Base-by-base conservation (phyloP, 768 basidiomycete species). In the Boletus edulis region DNA sequence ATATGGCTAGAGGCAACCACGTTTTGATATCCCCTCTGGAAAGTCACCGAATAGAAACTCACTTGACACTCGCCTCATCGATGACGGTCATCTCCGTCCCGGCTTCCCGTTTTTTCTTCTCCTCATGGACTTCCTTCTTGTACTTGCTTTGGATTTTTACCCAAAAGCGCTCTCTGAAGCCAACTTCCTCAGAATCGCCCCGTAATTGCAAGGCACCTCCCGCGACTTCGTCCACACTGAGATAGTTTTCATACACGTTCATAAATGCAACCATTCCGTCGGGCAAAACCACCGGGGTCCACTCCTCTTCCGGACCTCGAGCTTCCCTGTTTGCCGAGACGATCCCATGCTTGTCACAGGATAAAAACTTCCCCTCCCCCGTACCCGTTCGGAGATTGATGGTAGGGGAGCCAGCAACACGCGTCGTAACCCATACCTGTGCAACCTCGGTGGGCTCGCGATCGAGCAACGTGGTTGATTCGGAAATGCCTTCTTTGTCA, bases 241-340 rank as follows among this genome's bases (percentile, higher is more conserved):
- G 80, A 70, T 91, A 94, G 66, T 87, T 95, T 67, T 94, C 91
- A 64, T 95, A 94, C 11, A 91, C 78, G 70, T 87, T 93, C 83
- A 86, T 85, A 67, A 94, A 88, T 8, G 90, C 88, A 46, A 89
- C 83, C 87, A 93, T 91, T 40, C 90, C 91, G 55, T 89, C 90
- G 11, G 89, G 83, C 22, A 91, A 71, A 52, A 94, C 75, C 24
- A 92, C 81, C 15, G 93, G 88, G 4, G 88, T 89, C 91, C 93
- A 97, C 71, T 95, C 94, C 70, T 97, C 94, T 70, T 96, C 91
- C 5, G 91, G 89, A 2, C 94, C 94, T 32, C 94, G 81, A 27
- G 94, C 94, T 65, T 97, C 94, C 44, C 90, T 78, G 66, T 91
- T 87, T 42, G 89, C 86, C 59, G 86, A 83, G 14, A 96, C 87